Percentiles rank a stretch among this genome's conserved stretches.
Conservation (phyloP, 169 alveolate genomes). For the Cryptosporidium ryanae region DNA sequence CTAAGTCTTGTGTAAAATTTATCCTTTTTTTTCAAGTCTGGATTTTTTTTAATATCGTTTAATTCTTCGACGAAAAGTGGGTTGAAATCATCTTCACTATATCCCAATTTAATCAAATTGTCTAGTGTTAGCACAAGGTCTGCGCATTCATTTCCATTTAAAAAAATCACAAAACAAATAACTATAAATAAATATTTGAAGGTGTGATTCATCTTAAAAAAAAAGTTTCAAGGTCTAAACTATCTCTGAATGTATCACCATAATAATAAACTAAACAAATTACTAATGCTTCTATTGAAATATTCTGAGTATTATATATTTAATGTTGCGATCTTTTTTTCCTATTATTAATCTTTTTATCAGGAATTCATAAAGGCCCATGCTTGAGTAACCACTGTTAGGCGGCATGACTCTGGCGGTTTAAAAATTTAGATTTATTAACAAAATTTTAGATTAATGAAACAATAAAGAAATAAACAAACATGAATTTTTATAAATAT, state of each 20-base stretch:
- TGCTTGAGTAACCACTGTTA: not conserved
- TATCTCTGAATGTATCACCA: no score
- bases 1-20: slow-evolving; percentile 35
- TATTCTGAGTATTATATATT: no score
- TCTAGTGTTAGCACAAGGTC: slow-evolving; percentile 21
- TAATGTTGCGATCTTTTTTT: no score
- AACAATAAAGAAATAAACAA: not conserved
- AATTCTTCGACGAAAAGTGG: slow-evolving; percentile 53
- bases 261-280: not conserved
- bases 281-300: not conserved
- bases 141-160: not conserved
- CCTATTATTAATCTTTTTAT: not conserved
- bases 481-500: no score
- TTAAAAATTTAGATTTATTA: slow-evolving; percentile 40
- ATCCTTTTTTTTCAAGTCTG: slow-evolving; percentile 20
- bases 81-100: slow-evolving; percentile 45
- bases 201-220: not conserved
- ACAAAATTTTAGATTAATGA: not conserved
- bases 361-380: slow-evolving; percentile 3
- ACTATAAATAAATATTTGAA: not conserved
- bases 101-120: slow-evolving; percentile 6
- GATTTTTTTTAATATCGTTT: slow-evolving; percentile 14
- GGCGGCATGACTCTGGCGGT: slow-evolving; percentile 52
- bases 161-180: not conserved
- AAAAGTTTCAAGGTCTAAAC: not conserved